Base-by-base conservation (phyloP, 805 yeast species). In the Dipodascus albidus region DNA sequence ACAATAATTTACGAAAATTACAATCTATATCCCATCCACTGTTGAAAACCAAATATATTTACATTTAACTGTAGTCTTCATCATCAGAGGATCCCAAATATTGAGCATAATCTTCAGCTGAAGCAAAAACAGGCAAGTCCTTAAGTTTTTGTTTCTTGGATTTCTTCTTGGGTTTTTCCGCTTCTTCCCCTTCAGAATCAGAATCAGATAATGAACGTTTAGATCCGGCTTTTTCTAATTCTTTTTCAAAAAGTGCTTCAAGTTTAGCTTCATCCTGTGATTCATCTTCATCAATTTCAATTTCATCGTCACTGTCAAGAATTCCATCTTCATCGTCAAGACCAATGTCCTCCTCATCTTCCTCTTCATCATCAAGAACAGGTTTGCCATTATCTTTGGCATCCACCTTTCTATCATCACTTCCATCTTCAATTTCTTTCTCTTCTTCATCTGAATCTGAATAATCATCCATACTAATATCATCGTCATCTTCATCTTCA, bases 31-130 rank as follows among this genome's bases (percentile, higher is more conserved):
- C n/a, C n/a, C n/a, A n/a, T n/a, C n/a, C n/a, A n/a, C n/a, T n/a
- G n/a, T n/a, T n/a, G n/a, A n/a, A n/a, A n/a, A n/a, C n/a, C n/a
- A n/a, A n/a, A 6, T 11, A 6, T 27, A 27, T 27, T 6, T 27
- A 27, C 33, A 27, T n/a, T 52, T 53, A 60, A 52, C 60, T 58
- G 23, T 56, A 57, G 33, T 60, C 62, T 44, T 70, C 77, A 50
- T 81, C 86, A 51, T 80, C 85, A 24, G 83, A 86, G 15, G 85
- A 81, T 24, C 75, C 75, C 66, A 86, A 70, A 60, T 82, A 83
- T 64, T 86, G 74, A 23, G 91, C 83, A 65, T 88, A 89, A 57
- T 86, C 96, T 47, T 86, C 96, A 8, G 82, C 95, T 49, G 89
- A 82, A 1, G 96, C 97, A 71, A 88, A 90, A 20, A 81, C 74